phyloP scores from a whole-genome alignment of 345 rosid species.

The Euphorbia peplus region DNA sequence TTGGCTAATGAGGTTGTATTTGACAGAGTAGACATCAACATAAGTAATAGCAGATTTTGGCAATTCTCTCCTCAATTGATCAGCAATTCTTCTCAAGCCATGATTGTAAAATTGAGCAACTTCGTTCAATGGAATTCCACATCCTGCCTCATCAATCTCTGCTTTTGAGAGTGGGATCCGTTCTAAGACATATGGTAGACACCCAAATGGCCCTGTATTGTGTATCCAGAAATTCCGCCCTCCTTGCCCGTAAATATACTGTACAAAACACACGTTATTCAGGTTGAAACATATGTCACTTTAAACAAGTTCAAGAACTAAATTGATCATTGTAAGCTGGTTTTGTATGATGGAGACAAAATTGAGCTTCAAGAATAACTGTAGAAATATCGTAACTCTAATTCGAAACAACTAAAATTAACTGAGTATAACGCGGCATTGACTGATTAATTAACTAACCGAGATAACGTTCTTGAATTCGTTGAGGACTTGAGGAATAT shows the following conservation, averaged over 20 bases:
- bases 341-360: no score
- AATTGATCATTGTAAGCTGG: no score
- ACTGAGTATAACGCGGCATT: no score
- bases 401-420: no score
- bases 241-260: constrained; percentile 54
- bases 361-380: no score
- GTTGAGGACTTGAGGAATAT: constrained; percentile 46
- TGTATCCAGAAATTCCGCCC: constrained; percentile 80
- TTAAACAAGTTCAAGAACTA: no score
- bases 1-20: constrained; percentile 49
- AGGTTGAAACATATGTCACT: no score
- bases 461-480: constrained; percentile 37
- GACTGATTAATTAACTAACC: constrained; percentile 32
- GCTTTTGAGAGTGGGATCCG: constrained; percentile 34
- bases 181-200: constrained; percentile 53
- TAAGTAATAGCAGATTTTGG: constrained; percentile 52
- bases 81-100: constrained; percentile 34
- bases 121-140: constrained; percentile 59
- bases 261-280: no score
- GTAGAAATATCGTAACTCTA: no score
- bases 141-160: constrained; percentile 51
- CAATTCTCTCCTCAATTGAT: constrained; percentile 47
- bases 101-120: constrained; percentile 52
- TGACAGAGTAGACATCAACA: constrained; percentile 58
- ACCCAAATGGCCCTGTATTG: constrained; percentile 75